These are phyloP conservation scores for Termitomyces heimii DNA, from an alignment of 768 basidiomycete species.

Conservation along the genomic window DNA sequence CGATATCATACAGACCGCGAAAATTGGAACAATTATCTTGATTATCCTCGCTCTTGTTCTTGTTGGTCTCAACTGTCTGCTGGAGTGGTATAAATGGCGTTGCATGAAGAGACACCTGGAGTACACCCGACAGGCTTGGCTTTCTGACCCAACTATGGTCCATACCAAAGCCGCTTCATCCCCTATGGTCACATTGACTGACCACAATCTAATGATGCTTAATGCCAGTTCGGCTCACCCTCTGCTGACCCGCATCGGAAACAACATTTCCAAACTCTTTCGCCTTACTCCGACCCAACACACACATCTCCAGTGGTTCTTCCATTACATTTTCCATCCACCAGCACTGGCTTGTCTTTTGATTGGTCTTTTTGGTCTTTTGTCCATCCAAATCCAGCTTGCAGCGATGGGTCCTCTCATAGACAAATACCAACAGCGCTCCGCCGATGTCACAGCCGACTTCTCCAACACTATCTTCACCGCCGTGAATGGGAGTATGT, in stretches of 20 bases:
- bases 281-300: slow-evolving; percentile 57
- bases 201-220: slow-evolving; percentile 79
- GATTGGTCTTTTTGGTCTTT: slow-evolving; percentile 86
- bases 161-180: slow-evolving; percentile 29
- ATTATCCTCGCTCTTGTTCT: slow-evolving; percentile 67
- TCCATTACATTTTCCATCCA: slow-evolving; percentile 87
- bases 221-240: slow-evolving; percentile 67
- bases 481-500: slow-evolving; percentile 80
- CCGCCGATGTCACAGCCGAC: slow-evolving; percentile 53
- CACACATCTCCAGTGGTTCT: slow-evolving; percentile 78
- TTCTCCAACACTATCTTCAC: slow-evolving; percentile 68
- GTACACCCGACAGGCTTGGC: slow-evolving; percentile 73
- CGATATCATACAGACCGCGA: slow-evolving; percentile 74
- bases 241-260: slow-evolving; percentile 60
- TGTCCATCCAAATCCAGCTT: slow-evolving; percentile 86
- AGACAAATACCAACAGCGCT: slow-evolving; percentile 56
- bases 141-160: slow-evolving; percentile 59
- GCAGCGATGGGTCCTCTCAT: slow-evolving; percentile 71
- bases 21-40: slow-evolving; percentile 74
- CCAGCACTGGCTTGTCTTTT: slow-evolving; percentile 88
- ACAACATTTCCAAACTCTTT: slow-evolving; percentile 43
- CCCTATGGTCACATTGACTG: slow-evolving; percentile 55
- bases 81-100: slow-evolving; percentile 90
- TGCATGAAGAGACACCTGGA: slow-evolving; percentile 60
- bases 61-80: slow-evolving; percentile 62